Evolutionary conservation across 208 protist species (phyloP), one percentile per base, ranked within the genome.

Genomic region (Leishmania lainsoni): DNA sequence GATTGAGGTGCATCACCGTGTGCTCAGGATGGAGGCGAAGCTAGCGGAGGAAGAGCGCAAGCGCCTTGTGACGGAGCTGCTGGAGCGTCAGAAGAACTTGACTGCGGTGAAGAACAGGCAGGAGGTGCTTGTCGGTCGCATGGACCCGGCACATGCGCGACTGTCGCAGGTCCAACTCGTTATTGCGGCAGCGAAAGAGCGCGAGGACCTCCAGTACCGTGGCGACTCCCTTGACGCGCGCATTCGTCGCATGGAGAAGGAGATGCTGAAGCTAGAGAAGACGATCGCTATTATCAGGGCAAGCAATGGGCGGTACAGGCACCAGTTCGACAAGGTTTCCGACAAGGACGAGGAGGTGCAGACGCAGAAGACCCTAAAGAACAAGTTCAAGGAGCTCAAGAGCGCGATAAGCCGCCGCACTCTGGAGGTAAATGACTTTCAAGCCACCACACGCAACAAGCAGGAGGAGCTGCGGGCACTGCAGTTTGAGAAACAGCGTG

Each of bases 81-180:
- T 85, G 56, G 90, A 98, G 39, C 87, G 95, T 6, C 86, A 91
- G 76, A 85, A 88, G 20, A 80, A 59, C 32, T 82, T 98, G 26
- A 83, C 69, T 16, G 87, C 95, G 61, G 70, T 97, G 63, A 83
- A 88, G 59, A 95, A 95, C 83, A 87, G 93, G 35, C 94, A 94
- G 76, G 91, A 95, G 71, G 89, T 94, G 70, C 83, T 95, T 5
- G 81, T 98, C 1, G 92, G 88, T 26, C 83, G 89, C 58, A 90
- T 98, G 86, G 92, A 95, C 80, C 88, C 91, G 10, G 81, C 88
- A 22, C 87, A 92, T 85, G 93, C 88, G 51, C 78, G 83, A 1
- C 82, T 89, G 48, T 89, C 91, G 59, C 96, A 98, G 81, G 93
- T 94, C 22, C 91, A 98, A 83, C 92, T 92, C 71, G 87, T 98